phyloP scores from a whole-genome alignment of 176 grass and related monocot species.

The Triticum urartu region DNA sequence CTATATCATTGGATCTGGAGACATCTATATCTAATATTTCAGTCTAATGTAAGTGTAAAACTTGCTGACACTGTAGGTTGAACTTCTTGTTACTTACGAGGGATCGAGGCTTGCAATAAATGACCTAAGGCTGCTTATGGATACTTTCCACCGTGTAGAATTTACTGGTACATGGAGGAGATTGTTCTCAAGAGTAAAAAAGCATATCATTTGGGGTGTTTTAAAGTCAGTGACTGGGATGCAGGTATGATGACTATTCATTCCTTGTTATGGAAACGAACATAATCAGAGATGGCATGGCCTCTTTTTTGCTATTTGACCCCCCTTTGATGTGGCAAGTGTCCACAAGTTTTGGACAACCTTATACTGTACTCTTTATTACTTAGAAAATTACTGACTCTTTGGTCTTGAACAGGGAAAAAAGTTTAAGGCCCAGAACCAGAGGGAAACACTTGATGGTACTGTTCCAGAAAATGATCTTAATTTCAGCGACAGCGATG shows the following conservation, averaged over 20 bases:
- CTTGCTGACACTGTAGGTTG: slow-evolving; percentile 61
- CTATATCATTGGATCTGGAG: slow-evolving; percentile 18
- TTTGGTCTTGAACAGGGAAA: slow-evolving; percentile 55
- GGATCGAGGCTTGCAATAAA: slow-evolving; percentile 97
- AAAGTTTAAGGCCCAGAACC: slow-evolving; percentile 85
- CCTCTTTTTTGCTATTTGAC: slow-evolving; percentile 22
- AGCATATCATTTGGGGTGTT: slow-evolving; percentile 99
- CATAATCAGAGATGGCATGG: background rate
- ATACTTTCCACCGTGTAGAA: slow-evolving; percentile 86
- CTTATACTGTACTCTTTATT: background rate
- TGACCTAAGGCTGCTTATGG: slow-evolving; percentile 95
- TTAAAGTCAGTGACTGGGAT: slow-evolving; percentile 97
- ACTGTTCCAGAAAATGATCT: slow-evolving; percentile 69
- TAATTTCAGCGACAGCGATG: slow-evolving; percentile 91
- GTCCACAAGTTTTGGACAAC: background rate
- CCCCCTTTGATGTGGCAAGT: background rate
- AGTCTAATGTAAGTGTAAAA: slow-evolving; percentile 11
- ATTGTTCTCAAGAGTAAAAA: slow-evolving; percentile 94
- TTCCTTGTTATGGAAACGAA: slow-evolving; percentile 12
- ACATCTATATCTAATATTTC: slow-evolving; percentile 27
- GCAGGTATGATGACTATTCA: slow-evolving; percentile 49
- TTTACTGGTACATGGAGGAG: slow-evolving; percentile 99
- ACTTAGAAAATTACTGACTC: background rate
- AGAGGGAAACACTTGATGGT: slow-evolving; percentile 64
- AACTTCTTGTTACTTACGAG: slow-evolving; percentile 94